Percentiles rank a stretch among this genome's conserved stretches.
phyloP scores from a whole-genome alignment of 139 green algal species.

The Parachlorella kessleri region DNA sequence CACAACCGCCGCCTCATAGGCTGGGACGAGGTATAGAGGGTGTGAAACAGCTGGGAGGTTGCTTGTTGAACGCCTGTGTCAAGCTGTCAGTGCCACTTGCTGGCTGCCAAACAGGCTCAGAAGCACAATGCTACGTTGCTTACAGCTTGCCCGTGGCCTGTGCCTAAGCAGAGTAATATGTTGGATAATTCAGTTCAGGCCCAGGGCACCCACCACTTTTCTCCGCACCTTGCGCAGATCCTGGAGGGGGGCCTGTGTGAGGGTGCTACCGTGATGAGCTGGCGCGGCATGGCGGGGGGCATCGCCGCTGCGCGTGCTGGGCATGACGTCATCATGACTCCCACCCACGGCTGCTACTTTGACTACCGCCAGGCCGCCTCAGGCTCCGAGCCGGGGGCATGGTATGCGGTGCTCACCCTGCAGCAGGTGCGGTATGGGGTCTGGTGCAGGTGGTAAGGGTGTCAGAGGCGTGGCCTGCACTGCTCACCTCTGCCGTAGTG shows the following conservation, averaged over 20 bases:
- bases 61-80: too few species aligned
- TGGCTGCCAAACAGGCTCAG: too few species aligned
- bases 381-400: slow-evolving; percentile 20
- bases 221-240: not conserved
- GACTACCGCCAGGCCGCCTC: slow-evolving; percentile 68
- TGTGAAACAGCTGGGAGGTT: too few species aligned
- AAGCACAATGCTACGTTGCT: too few species aligned
- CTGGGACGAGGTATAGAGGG: slow-evolving; percentile 72
- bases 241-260: slow-evolving; percentile 52
- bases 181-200: too few species aligned
- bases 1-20: slow-evolving; percentile 52
- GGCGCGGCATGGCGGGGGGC: slow-evolving; percentile 61
- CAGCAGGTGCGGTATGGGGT: not conserved
- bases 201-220: too few species aligned
- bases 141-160: too few species aligned
- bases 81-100: too few species aligned
- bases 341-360: slow-evolving; percentile 72
- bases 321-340: slow-evolving; percentile 71
- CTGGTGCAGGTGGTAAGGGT: too few species aligned
- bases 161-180: too few species aligned
- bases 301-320: slow-evolving; percentile 54
- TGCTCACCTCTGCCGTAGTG: too few species aligned
- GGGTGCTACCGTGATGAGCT: slow-evolving; percentile 63
- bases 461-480: too few species aligned
- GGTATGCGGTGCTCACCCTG: slow-evolving; percentile 4